These are phyloP conservation scores for Salix koriyanagi DNA, from an alignment of 345 rosid genomes.

Conservation along the genomic window DNA sequence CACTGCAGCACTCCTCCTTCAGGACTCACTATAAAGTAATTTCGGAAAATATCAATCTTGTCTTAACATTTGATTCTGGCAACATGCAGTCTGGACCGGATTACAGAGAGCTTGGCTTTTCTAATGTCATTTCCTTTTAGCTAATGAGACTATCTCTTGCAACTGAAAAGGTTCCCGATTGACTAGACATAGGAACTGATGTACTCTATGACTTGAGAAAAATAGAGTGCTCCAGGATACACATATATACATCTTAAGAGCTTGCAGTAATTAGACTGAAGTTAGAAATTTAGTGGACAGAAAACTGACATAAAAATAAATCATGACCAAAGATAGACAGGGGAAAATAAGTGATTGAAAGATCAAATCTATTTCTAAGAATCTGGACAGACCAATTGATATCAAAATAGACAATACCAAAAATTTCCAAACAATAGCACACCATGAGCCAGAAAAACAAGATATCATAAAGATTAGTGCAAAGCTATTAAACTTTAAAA, in stretches of 20 bases:
- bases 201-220: neutral
- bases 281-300: neutral
- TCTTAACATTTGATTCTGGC: neutral
- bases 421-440: slow-evolving; percentile 1
- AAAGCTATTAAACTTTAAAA: slow-evolving; percentile 4
- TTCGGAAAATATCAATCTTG: neutral
- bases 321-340: neutral
- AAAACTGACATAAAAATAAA: neutral
- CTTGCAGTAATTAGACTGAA: neutral
- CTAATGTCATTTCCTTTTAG: neutral
- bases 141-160: neutral
- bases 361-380: neutral
- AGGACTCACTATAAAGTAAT: no score
- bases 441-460: neutral
- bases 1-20: no score
- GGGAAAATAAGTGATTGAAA: neutral
- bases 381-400: neutral
- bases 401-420: neutral
- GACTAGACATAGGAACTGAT: neutral
- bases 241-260: neutral
- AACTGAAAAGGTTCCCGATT: neutral
- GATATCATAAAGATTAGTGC: neutral
- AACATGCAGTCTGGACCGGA: neutral
- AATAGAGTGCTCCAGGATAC: neutral
- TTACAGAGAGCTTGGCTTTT: neutral